These are phyloP conservation scores for Cystoderma amianthinum DNA, from an alignment of 768 basidiomycete genomes.

Conservation along the genomic window DNA sequence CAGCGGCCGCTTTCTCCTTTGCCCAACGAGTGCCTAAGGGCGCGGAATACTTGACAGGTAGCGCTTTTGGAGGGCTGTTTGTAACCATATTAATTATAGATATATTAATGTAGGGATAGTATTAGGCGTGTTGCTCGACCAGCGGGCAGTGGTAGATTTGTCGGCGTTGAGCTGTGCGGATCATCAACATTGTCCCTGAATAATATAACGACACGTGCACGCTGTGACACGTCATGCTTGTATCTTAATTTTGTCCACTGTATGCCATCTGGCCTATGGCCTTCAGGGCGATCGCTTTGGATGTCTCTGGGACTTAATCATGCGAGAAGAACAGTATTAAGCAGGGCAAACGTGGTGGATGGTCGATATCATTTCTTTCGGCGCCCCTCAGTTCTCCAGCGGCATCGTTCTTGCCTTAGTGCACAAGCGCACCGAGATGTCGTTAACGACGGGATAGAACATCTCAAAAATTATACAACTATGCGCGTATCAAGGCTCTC, in stretches of 20 bases:
- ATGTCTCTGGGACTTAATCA: neutral
- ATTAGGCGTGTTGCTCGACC: conserved; percentile 32
- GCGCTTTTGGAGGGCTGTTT: conserved; percentile 60
- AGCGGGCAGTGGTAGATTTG: conserved; percentile 28
- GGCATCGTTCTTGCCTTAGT: neutral
- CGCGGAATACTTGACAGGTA: conserved; percentile 64
- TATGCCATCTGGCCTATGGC: conserved; percentile 30
- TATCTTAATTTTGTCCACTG: conserved; percentile 5
- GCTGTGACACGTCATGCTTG: too few species aligned
- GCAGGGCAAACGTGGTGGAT: neutral
- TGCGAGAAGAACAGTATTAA: too few species aligned
- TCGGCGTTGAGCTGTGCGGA: too few species aligned
- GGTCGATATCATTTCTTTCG: neutral
- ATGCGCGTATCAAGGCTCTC: conserved; percentile 2
- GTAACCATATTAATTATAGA: conserved; percentile 20
- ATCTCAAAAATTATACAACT: neutral
- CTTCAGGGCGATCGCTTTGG: conserved; percentile 20
- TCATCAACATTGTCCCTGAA: too few species aligned
- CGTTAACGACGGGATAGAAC: conserved; percentile 3
- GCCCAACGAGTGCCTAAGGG: conserved; percentile 80
- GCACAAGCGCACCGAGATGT: neutral
- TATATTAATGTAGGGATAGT: conserved; percentile 7
- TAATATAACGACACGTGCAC: too few species aligned
- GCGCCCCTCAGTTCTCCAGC: neutral
- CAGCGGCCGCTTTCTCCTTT: conserved; percentile 81